phyloP scores from a whole-genome alignment of 805 yeast genomes.

The Millerago galiae region DNA sequence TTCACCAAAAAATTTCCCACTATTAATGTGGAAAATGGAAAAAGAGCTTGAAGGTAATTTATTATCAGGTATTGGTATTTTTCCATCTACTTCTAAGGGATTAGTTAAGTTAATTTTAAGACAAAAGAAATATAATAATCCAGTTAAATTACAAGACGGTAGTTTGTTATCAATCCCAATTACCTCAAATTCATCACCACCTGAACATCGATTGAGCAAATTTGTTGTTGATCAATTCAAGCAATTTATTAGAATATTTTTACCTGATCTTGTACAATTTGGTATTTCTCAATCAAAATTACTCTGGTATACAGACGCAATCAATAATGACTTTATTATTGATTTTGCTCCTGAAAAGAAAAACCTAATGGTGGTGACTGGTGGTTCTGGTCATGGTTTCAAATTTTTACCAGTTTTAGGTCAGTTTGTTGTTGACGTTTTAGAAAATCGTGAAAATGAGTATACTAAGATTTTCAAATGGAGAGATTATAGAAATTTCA shows the following conservation, averaged over 20 bases:
- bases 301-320: slow-evolving; percentile 35
- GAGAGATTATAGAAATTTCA: slow-evolving; percentile 24
- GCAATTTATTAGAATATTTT: slow-evolving; percentile 12
- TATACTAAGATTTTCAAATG: slow-evolving; percentile 28
- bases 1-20: slow-evolving; percentile 26
- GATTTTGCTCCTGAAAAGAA: slow-evolving; percentile 10
- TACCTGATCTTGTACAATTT: slow-evolving; percentile 15
- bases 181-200: slow-evolving; percentile 20
- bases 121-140: slow-evolving; percentile 31
- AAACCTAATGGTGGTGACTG: slow-evolving; percentile 28
- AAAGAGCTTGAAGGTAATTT: slow-evolving; percentile 25
- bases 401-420: slow-evolving; percentile 31
- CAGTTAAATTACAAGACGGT: slow-evolving; percentile 17
- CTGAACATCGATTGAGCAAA: slow-evolving; percentile 21
- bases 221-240: slow-evolving; percentile 23
- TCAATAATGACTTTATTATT: slow-evolving; percentile 21
- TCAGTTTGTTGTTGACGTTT: slow-evolving; percentile 24
- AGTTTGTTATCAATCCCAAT: slow-evolving; percentile 27
- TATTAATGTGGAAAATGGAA: slow-evolving; percentile 29
- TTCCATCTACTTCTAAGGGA: slow-evolving; percentile 29
- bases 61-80: slow-evolving; percentile 28
- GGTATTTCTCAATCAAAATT: slow-evolving; percentile 18
- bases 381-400: slow-evolving; percentile 30
- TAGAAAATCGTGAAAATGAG: slow-evolving; percentile 27
- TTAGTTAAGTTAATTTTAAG: slow-evolving; percentile 30